Evolutionary conservation across 495 filamentous ascomycete species (phyloP).

Genomic region (Aspergillus leporis): DNA sequence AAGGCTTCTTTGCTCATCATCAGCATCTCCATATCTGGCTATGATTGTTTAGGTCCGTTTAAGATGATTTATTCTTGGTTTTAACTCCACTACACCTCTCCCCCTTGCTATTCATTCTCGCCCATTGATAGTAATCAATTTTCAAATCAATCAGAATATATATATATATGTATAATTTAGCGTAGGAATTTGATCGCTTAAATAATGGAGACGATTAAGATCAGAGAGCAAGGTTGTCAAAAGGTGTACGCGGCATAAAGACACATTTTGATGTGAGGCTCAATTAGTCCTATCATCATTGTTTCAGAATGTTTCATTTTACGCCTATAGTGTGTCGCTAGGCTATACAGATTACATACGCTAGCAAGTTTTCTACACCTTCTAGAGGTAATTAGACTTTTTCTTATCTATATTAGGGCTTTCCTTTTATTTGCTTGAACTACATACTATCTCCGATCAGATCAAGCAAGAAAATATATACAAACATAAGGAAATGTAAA

Average conservation of each 20-base stretch:
- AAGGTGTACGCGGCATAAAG: background rate
- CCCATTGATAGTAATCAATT: too few relatives aligned
- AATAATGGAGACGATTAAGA: too few relatives aligned
- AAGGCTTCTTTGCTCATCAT: background rate
- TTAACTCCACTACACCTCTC: too few relatives aligned
- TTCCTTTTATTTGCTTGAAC: background rate
- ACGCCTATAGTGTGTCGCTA: background rate
- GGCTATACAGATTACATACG: background rate
- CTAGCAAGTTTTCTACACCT: background rate
- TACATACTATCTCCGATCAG: background rate
- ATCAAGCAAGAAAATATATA: background rate
- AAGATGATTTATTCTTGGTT: too few relatives aligned
- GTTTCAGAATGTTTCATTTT: conserved; percentile 3
- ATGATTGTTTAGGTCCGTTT: too few relatives aligned
- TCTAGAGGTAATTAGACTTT: background rate
- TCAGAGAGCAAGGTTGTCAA: too few relatives aligned
- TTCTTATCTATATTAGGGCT: background rate
- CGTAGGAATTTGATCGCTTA: too few relatives aligned
- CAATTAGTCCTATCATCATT: background rate
- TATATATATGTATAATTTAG: too few relatives aligned
- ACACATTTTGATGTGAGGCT: background rate
- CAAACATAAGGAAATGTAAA: background rate
- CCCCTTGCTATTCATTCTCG: too few relatives aligned
- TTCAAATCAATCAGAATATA: too few relatives aligned
- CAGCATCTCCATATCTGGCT: background rate